Evolutionary conservation across 2,329 filamentous ascomycete species (phyloP).

Genomic region (Scortechinia acanthostroma): DNA sequence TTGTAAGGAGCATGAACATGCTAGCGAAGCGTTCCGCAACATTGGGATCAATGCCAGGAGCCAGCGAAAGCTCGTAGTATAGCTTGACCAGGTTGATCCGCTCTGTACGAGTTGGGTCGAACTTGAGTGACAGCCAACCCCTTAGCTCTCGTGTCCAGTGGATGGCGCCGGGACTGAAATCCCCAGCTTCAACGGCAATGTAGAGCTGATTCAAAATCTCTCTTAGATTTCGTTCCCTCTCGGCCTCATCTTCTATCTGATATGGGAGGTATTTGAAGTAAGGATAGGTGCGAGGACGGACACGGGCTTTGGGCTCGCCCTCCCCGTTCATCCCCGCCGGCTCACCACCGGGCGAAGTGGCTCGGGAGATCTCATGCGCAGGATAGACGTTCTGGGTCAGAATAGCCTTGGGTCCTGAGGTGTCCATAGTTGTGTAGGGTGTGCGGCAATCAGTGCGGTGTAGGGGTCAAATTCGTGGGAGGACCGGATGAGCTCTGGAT

Average conservation of each 20-base stretch:
- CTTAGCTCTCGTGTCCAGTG: conserved; percentile 97
- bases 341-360: not conserved
- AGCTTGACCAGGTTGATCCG: conserved; percentile 78
- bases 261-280: conserved; percentile 91
- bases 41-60: conserved; percentile 76
- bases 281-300: conserved; percentile 83
- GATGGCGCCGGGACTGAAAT: conserved; percentile 85
- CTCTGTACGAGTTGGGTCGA: conserved; percentile 82
- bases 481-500: not conserved
- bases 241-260: conserved; percentile 70
- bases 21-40: conserved; percentile 86
- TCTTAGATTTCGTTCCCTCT: conserved; percentile 72
- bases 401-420: not conserved
- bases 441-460: no score
- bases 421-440: not conserved
- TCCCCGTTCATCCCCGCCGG: conserved; percentile 9
- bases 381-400: not conserved
- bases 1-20: conserved; percentile 94
- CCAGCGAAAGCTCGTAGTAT: conserved; percentile 88
- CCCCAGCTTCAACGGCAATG: conserved; percentile 81
- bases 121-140: conserved; percentile 93
- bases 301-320: conserved; percentile 44
- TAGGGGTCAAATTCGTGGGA: no score
- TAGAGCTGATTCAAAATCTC: conserved; percentile 92
- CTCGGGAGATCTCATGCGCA: not conserved